phyloP scores from a whole-genome alignment of 495 filamentous ascomycete species.

The Penicillium desertorum region DNA sequence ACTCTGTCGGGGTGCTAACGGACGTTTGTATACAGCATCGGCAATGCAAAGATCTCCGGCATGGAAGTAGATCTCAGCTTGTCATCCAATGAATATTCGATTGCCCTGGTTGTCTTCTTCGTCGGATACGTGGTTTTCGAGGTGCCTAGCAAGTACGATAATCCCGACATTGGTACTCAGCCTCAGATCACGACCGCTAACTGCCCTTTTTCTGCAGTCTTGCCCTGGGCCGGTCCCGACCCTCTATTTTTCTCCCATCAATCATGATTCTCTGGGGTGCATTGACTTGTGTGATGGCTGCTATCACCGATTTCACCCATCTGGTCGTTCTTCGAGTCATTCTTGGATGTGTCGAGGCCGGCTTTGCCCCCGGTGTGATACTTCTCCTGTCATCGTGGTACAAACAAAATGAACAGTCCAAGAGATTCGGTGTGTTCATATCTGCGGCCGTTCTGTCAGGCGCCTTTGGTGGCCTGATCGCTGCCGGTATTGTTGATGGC shows the following conservation, averaged over 20 bases:
- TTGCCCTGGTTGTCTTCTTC: slow-evolving; percentile 47
- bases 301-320: slow-evolving; percentile 42
- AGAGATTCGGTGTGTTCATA: slow-evolving; percentile 51
- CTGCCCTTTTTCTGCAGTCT: slow-evolving; percentile 29
- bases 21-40: slow-evolving; percentile 30
- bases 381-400: slow-evolving; percentile 54
- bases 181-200: neutral
- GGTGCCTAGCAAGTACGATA: slow-evolving; percentile 38
- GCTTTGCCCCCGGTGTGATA: slow-evolving; percentile 46
- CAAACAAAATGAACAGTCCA: slow-evolving; percentile 50
- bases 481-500: slow-evolving; percentile 37
- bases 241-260: slow-evolving; percentile 44
- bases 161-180: too few species aligned
- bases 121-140: slow-evolving; percentile 48
- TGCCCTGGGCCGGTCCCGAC: slow-evolving; percentile 38
- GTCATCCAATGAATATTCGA: slow-evolving; percentile 37
- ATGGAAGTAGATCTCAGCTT: slow-evolving; percentile 43
- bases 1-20: neutral
- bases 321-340: slow-evolving; percentile 39
- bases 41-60: slow-evolving; percentile 49
- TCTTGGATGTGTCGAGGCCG: slow-evolving; percentile 44
- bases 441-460: slow-evolving; percentile 49
- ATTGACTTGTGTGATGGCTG: slow-evolving; percentile 42
- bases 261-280: slow-evolving; percentile 47
- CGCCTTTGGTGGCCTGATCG: slow-evolving; percentile 53